A percentile compares a stretch with the other conserved stretches of the same genome.
Evolutionary conservation across 768 basidiomycete genomes (phyloP).

Genomic region (Boletus reticulatus): DNA sequence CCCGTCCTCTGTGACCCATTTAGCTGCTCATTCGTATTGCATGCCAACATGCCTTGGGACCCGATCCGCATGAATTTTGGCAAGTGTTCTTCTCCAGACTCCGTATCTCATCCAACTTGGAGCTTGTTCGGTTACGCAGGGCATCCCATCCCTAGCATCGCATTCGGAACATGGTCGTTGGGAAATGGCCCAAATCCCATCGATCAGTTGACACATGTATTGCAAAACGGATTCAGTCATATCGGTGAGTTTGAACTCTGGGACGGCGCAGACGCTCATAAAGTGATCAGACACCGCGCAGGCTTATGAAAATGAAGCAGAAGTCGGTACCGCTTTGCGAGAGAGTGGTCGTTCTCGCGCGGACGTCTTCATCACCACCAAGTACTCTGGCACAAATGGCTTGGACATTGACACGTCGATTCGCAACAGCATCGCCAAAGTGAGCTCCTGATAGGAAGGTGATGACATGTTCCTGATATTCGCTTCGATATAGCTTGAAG

Average conservation of each 20-base stretch:
- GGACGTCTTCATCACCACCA: conserved; percentile 67
- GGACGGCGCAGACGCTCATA: background rate
- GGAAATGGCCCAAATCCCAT: conserved; percentile 53
- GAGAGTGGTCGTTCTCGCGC: conserved; percentile 57
- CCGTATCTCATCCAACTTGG: background rate
- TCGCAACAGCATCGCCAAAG: conserved; percentile 53
- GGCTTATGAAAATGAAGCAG: conserved; percentile 56
- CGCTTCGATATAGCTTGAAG: conserved; percentile 46
- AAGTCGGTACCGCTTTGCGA: conserved; percentile 39
- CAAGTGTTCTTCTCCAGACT: conserved; percentile 21
- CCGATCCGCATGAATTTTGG: conserved; percentile 59
- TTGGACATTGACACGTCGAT: conserved; percentile 57
- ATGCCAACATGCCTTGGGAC: conserved; percentile 56
- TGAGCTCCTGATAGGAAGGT: conserved; percentile 36
- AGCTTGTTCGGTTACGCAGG: conserved; percentile 31
- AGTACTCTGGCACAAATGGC: conserved; percentile 52
- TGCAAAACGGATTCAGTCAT: conserved; percentile 60
- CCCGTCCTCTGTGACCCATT: no score
- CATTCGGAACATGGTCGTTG: conserved; percentile 65
- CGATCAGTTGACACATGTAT: conserved; percentile 59
- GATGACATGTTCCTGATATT: background rate
- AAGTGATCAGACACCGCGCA: conserved; percentile 59
- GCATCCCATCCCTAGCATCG: conserved; percentile 46
- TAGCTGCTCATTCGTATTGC: background rate
- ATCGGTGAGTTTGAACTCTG: conserved; percentile 42